Percentiles rank a stretch among this genome's conserved stretches.
Conservation (phyloP, 1,284 basidiomycete genomes). For the Singerocomus rubriflavus region DNA sequence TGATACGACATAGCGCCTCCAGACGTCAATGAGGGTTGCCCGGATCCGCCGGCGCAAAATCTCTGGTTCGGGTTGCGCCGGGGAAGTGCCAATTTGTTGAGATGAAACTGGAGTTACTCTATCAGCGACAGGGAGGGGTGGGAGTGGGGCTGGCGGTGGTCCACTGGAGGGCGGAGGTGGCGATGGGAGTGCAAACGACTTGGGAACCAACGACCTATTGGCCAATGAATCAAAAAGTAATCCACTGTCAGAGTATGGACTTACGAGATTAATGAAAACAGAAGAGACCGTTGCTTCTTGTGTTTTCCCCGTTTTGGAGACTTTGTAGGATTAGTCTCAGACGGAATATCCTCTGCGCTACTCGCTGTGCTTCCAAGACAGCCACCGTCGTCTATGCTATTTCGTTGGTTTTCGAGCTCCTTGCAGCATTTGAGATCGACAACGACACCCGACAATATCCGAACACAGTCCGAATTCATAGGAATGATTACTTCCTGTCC, state of each 20-base stretch:
- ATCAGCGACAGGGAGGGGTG: slow-evolving; percentile 19
- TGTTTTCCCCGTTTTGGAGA: slow-evolving; percentile 36
- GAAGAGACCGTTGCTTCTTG: slow-evolving; percentile 59
- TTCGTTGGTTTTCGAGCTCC: slow-evolving; percentile 32
- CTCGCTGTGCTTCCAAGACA: slow-evolving; percentile 28
- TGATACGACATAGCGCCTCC: slow-evolving; percentile 62
- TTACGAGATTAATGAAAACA: slow-evolving; percentile 68
- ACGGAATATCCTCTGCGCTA: slow-evolving; percentile 14
- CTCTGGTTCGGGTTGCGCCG: slow-evolving; percentile 33
- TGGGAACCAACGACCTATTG: slow-evolving; percentile 39
- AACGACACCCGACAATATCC: slow-evolving; percentile 48
- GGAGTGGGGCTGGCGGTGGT: slow-evolving; percentile 29
- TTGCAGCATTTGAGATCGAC: slow-evolving; percentile 48
- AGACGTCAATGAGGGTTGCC: slow-evolving; percentile 72
- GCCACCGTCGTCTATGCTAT: slow-evolving; percentile 35
- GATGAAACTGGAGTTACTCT: slow-evolving; percentile 11
- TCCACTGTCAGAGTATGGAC: background rate
- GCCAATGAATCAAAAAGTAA: background rate
- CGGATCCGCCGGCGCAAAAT: slow-evolving; percentile 66
- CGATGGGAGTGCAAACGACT: slow-evolving; percentile 25
- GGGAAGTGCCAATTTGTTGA: slow-evolving; percentile 16
- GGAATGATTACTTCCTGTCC: slow-evolving; percentile 49
- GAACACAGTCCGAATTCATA: slow-evolving; percentile 41
- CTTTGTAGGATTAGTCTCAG: slow-evolving; percentile 11
- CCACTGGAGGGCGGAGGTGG: slow-evolving; percentile 29